Conservation (phyloP, 2,329 filamentous ascomycete species). For the Penicillium brasilianum region DNA sequence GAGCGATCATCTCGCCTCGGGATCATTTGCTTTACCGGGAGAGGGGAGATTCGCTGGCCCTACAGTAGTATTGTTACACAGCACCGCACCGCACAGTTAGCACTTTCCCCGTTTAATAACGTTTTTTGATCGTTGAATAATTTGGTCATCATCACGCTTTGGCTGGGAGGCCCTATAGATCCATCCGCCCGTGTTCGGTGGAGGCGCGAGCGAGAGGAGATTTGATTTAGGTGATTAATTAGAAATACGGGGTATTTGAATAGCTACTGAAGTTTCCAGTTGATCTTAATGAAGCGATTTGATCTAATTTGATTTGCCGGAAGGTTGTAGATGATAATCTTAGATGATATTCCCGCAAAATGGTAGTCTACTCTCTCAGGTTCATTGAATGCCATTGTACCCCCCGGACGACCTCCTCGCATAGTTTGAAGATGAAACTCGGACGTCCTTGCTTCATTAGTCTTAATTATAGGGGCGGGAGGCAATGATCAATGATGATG, state of each 20-base stretch:
- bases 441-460: constrained; percentile 42
- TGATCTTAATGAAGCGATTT: neutral
- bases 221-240: neutral
- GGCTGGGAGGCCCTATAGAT: neutral
- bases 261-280: neutral
- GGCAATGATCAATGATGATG: constrained; percentile 8
- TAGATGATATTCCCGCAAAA: neutral
- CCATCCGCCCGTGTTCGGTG: neutral
- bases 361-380: neutral
- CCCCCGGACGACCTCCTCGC: constrained; percentile 26
- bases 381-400: neutral
- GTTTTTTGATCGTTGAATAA: neutral
- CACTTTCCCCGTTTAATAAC: neutral
- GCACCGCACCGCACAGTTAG: neutral
- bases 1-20: constrained; percentile 23
- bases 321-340: neutral
- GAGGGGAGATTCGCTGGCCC: neutral
- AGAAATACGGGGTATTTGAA: neutral
- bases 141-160: neutral
- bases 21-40: neutral
- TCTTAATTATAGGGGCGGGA: constrained; percentile 26
- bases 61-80: neutral
- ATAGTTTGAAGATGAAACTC: constrained; percentile 25
- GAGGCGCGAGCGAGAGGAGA: neutral
- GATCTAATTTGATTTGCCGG: neutral